Evolutionary conservation across 2,329 filamentous ascomycete genomes (phyloP).

Genomic region (Colletotrichum tropicale): DNA sequence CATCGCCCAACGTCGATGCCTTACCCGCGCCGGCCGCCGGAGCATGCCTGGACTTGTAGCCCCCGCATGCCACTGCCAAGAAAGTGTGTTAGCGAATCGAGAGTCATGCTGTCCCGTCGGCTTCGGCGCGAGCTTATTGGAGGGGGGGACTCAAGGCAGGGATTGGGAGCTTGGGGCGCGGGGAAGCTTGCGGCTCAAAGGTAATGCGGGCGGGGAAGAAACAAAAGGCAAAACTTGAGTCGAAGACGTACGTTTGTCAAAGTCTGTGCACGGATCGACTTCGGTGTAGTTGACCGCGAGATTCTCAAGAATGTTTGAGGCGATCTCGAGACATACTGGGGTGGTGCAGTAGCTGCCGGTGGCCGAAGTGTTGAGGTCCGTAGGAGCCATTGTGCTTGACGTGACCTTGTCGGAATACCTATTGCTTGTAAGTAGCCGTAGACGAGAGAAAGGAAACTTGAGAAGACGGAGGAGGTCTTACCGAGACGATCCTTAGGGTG

Average conservation of each 20-base stretch:
- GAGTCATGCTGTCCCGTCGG: not conserved
- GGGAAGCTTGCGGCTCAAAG: not conserved
- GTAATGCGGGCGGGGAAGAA: not conserved
- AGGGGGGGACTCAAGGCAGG: not conserved
- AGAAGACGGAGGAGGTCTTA: not conserved
- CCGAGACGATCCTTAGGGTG: not conserved
- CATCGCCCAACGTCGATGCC: constrained; percentile 62
- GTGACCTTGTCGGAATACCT: not conserved
- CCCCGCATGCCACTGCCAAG: constrained; percentile 61
- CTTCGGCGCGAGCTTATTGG: not conserved
- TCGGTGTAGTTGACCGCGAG: constrained; percentile 53
- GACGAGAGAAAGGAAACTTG: not conserved
- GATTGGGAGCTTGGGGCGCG: not conserved
- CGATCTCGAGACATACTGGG: constrained; percentile 29
- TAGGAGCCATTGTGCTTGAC: not conserved
- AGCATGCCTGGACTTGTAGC: constrained; percentile 67
- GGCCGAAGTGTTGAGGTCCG: not conserved
- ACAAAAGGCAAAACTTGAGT: not conserved
- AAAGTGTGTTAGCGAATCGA: not conserved
- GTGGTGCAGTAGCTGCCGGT: constrained; percentile 23
- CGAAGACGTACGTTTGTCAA: constrained; percentile 54
- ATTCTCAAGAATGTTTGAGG: constrained; percentile 28
- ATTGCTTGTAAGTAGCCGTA: not conserved
- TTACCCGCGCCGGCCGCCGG: constrained; percentile 66
- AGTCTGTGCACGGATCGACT: constrained; percentile 71